Conservation (phyloP, 2,329 filamentous ascomycete genomes). For the Furcasterigmium sp. region DNA sequence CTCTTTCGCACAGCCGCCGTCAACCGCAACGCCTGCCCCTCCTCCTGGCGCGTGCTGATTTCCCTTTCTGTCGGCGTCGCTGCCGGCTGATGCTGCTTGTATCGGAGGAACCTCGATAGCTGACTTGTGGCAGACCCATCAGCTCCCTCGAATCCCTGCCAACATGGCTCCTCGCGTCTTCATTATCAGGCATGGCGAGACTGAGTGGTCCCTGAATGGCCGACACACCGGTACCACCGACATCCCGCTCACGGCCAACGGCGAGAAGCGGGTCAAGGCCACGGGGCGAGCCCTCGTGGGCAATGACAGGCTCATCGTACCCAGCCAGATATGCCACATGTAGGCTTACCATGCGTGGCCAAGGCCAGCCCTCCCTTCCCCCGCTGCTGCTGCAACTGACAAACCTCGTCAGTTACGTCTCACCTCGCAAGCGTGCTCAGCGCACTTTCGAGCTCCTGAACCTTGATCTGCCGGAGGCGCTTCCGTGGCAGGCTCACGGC, state of each 20-base stretch:
- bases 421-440: conserved; percentile 78
- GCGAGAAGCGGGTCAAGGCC: conserved; percentile 68
- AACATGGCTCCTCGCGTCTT: conserved; percentile 65
- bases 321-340: conserved; percentile 77
- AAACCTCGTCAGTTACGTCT: conserved; percentile 62
- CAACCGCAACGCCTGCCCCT: too few relatives aligned
- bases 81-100: too few relatives aligned
- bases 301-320: conserved; percentile 77
- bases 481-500: conserved; percentile 64
- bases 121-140: neutral
- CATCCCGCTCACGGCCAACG: conserved; percentile 76
- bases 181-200: conserved; percentile 86
- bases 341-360: conserved; percentile 35
- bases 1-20: too few relatives aligned
- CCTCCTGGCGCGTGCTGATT: too few relatives aligned
- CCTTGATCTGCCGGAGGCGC: conserved; percentile 59
- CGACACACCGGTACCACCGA: conserved; percentile 83
- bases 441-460: conserved; percentile 85
- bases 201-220: conserved; percentile 87
- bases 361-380: neutral
- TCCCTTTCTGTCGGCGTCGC: too few relatives aligned
- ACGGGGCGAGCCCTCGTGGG: conserved; percentile 84
- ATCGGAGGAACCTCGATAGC: neutral
- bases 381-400: too few relatives aligned
- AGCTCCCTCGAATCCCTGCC: neutral